Evolutionary conservation across 495 filamentous ascomycete species (phyloP).

Genomic region (Staphylotrichum longicolle): DNA sequence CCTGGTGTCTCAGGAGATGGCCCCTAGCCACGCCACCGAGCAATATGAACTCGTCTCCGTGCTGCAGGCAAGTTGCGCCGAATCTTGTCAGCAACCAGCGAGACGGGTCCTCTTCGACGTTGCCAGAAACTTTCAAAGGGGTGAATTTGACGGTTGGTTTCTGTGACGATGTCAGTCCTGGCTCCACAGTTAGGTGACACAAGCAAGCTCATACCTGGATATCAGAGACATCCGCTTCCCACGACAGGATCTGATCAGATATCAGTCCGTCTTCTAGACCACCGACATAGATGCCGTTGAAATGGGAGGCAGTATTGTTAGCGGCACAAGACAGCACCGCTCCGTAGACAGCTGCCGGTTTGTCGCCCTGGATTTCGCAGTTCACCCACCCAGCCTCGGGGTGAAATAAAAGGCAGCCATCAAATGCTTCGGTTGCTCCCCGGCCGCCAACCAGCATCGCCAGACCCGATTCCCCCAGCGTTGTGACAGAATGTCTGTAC

Average conservation of each 20-base stretch:
- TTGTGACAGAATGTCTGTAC: constrained; percentile 70
- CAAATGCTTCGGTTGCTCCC: constrained; percentile 39
- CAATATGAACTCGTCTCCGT: constrained; percentile 28
- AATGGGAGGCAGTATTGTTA: constrained; percentile 16
- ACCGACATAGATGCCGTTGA: constrained; percentile 61
- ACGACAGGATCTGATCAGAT: constrained; percentile 51
- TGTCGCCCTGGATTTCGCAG: constrained; percentile 34
- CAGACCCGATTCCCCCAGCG: constrained; percentile 53
- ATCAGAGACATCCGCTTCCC: constrained; percentile 44
- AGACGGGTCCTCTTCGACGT: not conserved
- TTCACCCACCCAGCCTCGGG: constrained; percentile 47
- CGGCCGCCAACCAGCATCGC: constrained; percentile 31
- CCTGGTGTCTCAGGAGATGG: constrained; percentile 33
- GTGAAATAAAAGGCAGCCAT: constrained; percentile 65
- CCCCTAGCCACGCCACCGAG: constrained; percentile 52
- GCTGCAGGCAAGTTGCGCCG: constrained; percentile 31
- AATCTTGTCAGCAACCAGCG: constrained; percentile 29
- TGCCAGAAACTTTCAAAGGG: not conserved
- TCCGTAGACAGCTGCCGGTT: constrained; percentile 60
- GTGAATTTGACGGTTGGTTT: constrained; percentile 30
- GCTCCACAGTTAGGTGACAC: not conserved
- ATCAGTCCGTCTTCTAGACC: constrained; percentile 65
- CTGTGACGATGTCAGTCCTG: constrained; percentile 11
- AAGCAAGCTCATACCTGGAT: constrained; percentile 17
- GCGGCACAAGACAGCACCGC: constrained; percentile 41